A percentile compares a stretch with the other conserved stretches of the same genome.
Conservation (phyloP, 2,329 filamentous ascomycete genomes). For the Byssothecium circinans region DNA sequence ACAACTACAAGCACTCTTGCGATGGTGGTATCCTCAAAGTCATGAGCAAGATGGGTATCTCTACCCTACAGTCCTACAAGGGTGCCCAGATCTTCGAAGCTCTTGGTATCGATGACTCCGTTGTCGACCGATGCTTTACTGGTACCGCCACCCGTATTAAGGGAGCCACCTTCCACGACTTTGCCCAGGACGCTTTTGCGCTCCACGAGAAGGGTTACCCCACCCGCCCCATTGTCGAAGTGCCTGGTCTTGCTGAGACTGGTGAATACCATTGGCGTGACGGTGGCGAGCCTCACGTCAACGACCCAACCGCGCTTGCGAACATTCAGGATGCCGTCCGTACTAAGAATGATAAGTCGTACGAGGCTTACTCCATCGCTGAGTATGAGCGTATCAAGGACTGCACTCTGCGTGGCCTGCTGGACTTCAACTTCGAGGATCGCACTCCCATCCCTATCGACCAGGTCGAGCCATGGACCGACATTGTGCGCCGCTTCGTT, state of each 20-base stretch:
- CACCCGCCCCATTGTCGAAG: slow-evolving; percentile 71
- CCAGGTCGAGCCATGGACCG: slow-evolving; percentile 96
- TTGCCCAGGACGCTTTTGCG: slow-evolving; percentile 91
- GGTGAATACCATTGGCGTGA: slow-evolving; percentile 99
- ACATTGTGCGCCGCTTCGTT: slow-evolving; percentile 94
- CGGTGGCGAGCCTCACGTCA: slow-evolving; percentile 91
- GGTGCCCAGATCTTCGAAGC: slow-evolving; percentile 98
- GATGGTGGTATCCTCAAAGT: slow-evolving; percentile 97
- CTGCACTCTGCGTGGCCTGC: slow-evolving; percentile 88
- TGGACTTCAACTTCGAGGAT: slow-evolving; percentile 96
- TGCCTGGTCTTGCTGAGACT: slow-evolving; percentile 84
- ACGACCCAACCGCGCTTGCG: slow-evolving; percentile 91
- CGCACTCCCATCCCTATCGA: slow-evolving; percentile 84
- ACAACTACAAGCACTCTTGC: slow-evolving; percentile 95
- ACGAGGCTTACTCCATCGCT: slow-evolving; percentile 90
- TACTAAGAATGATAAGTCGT: slow-evolving; percentile 97
- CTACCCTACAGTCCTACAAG: slow-evolving; percentile 94
- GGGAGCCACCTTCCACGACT: slow-evolving; percentile 89
- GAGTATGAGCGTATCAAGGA: slow-evolving; percentile 97
- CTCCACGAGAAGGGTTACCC: slow-evolving; percentile 95
- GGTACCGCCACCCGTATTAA: slow-evolving; percentile 93
- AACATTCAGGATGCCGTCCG: slow-evolving; percentile 97
- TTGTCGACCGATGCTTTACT: slow-evolving; percentile 92
- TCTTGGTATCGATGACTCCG: slow-evolving; percentile 85
- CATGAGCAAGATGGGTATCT: slow-evolving; percentile 99